Conservation (phyloP, 345 rosid genomes). For the Syzygium aqueum region DNA sequence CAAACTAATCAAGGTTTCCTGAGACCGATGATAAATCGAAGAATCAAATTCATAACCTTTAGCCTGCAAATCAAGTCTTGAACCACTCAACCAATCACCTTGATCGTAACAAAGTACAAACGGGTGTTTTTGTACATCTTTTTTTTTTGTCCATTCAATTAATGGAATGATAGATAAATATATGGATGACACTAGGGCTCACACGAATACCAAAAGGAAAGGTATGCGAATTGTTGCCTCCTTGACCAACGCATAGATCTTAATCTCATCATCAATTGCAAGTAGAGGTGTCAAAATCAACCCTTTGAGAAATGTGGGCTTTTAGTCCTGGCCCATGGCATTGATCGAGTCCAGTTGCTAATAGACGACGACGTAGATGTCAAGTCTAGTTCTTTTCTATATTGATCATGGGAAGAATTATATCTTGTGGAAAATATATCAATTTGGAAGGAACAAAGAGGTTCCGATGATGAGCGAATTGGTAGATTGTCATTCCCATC, state of each 20-base stretch:
- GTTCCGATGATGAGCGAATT: not conserved
- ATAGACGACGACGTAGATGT: too few species aligned
- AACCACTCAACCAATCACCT: not conserved
- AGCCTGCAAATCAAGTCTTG: not conserved
- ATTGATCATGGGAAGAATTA: not conserved
- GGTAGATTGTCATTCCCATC: too few species aligned
- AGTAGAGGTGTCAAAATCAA: too few species aligned
- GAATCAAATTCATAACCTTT: not conserved
- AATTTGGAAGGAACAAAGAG: not conserved
- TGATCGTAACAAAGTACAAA: too few species aligned
- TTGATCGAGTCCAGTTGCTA: not conserved
- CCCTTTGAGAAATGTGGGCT: not conserved
- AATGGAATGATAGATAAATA: not conserved
- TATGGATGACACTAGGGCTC: not conserved
- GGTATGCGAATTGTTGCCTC: too few species aligned
- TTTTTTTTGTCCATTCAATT: not conserved
- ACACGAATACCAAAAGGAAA: too few species aligned
- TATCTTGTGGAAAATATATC: too few species aligned
- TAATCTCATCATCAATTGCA: too few species aligned
- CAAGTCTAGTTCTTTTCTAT: too few species aligned
- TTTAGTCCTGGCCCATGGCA: not conserved
- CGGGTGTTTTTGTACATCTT: not conserved
- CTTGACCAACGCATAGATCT: too few species aligned
- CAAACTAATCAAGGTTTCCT: not conserved
- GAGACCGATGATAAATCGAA: not conserved